Percentiles rank a stretch among this genome's conserved stretches.
Evolutionary conservation across 2,329 filamentous ascomycete species (phyloP).

Genomic region (Talaromyces sp.): DNA sequence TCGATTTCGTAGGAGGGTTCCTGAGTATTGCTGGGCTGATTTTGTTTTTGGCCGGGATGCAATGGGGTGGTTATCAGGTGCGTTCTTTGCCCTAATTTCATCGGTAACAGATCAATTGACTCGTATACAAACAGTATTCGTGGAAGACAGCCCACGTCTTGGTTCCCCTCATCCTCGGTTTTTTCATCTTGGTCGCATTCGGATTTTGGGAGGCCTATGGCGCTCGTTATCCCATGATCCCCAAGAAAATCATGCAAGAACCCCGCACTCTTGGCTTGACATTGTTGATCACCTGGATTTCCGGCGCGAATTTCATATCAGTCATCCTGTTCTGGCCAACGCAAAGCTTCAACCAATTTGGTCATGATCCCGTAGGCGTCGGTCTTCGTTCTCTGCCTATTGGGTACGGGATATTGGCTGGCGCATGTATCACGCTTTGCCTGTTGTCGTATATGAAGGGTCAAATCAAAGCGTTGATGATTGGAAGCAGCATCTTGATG

Average conservation of each 20-base stretch:
- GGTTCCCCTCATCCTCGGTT: slow-evolving; percentile 45
- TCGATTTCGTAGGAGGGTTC: slow-evolving; percentile 51
- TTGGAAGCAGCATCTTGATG: slow-evolving; percentile 60
- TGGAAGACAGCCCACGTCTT: slow-evolving; percentile 47
- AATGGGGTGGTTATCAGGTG: slow-evolving; percentile 51
- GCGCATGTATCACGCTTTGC: slow-evolving; percentile 57
- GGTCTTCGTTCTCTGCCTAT: slow-evolving; percentile 64
- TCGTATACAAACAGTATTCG: slow-evolving; percentile 32
- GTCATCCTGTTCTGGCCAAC: slow-evolving; percentile 60
- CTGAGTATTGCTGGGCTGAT: slow-evolving; percentile 49
- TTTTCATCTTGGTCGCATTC: slow-evolving; percentile 42
- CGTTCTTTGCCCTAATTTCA: slow-evolving; percentile 10
- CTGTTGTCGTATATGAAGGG: slow-evolving; percentile 57
- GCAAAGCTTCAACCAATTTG: slow-evolving; percentile 62
- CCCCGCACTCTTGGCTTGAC: slow-evolving; percentile 52
- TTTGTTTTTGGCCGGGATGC: slow-evolving; percentile 48
- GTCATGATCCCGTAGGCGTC: slow-evolving; percentile 60
- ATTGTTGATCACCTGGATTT: slow-evolving; percentile 57
- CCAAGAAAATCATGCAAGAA: slow-evolving; percentile 44
- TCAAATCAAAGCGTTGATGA: slow-evolving; percentile 58
- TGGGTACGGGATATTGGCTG: slow-evolving; percentile 60
- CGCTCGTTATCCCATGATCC: slow-evolving; percentile 47
- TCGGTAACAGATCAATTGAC: background rate
- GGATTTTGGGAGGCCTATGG: slow-evolving; percentile 47
- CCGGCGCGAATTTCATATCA: slow-evolving; percentile 57